Conservation (phyloP, 2,329 filamentous ascomycete species). For the Clarireedia hainanense region DNA sequence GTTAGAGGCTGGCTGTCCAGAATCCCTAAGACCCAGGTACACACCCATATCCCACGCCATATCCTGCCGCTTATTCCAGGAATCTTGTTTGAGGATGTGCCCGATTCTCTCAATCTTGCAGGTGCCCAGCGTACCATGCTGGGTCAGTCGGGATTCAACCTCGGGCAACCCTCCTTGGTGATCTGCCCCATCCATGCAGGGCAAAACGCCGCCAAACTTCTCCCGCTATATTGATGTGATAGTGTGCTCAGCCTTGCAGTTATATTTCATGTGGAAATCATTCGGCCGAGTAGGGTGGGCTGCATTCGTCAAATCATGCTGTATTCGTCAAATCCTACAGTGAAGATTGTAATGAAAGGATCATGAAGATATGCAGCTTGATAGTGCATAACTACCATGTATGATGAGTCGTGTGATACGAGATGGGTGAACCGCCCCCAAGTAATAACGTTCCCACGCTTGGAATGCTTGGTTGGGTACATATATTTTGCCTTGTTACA, state of each 20-base stretch:
- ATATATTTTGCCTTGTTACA: not conserved
- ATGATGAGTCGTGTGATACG: conserved; percentile 18
- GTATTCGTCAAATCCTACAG: not conserved
- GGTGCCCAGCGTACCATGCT: not conserved
- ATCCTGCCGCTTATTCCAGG: too few relatives aligned
- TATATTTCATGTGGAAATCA: conserved; percentile 3
- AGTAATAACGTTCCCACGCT: not conserved
- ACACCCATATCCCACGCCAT: too few relatives aligned
- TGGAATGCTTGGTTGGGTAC: not conserved
- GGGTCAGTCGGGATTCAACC: not conserved
- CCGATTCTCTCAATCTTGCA: not conserved
- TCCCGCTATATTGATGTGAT: not conserved
- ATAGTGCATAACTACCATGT: not conserved
- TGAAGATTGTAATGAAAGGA: not conserved
- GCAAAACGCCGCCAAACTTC: not conserved
- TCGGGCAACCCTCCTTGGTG: not conserved
- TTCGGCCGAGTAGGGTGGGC: not conserved
- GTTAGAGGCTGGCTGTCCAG: not conserved
- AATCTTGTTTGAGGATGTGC: not conserved
- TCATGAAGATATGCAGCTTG: not conserved
- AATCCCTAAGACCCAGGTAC: too few relatives aligned
- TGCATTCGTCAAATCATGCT: not conserved
- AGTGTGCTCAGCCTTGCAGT: conserved; percentile 4
- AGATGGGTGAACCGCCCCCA: conserved; percentile 12
- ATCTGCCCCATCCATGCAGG: not conserved